Base-by-base conservation (phyloP, 2,329 filamentous ascomycete genomes). In the Botryotinia narcissicola region DNA sequence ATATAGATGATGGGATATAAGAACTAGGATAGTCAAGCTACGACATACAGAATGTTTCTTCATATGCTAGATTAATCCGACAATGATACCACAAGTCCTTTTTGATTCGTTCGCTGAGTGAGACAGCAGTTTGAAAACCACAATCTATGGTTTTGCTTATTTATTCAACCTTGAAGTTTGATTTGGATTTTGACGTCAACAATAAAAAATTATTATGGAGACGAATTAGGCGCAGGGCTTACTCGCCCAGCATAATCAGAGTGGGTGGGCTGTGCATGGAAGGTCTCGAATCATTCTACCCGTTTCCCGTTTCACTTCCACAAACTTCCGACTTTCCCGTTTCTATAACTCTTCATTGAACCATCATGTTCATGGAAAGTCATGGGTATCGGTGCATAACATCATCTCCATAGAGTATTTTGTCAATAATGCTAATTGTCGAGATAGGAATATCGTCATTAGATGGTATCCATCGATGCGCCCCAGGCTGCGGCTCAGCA, bases 401-500 rank as follows among this genome's bases (percentile, higher is more conserved):
- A 22, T 22, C 25, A 42, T 25, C 2, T 42, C 22, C 6, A 5
- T 57, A 3, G 22, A 22, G 1, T 14, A 20, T 57, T 29, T 4
- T 68, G 9, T 68, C 25, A 57, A 54, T 4, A 40, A 32, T 57
- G 54, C 66, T 32, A 29, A 68, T 57, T 25, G 18, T 42, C n/a
- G 5, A 42, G 16, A 57, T 32, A 68, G 48, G 66, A 57, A 25
- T 25, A 40, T 51, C 16, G 46, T 54, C 35, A 22, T 32, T 20
- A 5, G 32, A 68, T 42, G 37, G 25, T 46, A 7, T 22, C 2
- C n/a, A n/a, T 61, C 35, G 25, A 32, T 57, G 37, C 44, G 51
- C 48, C 72, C 60, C 42, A 51, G 32, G n/a, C 51, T 51, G 62
- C 63, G 51, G 54, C 71, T 72, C 29, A 69, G 71, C 63, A 69